Base-by-base conservation (phyloP, 148 eudicot species). In the Drosera capensis region DNA sequence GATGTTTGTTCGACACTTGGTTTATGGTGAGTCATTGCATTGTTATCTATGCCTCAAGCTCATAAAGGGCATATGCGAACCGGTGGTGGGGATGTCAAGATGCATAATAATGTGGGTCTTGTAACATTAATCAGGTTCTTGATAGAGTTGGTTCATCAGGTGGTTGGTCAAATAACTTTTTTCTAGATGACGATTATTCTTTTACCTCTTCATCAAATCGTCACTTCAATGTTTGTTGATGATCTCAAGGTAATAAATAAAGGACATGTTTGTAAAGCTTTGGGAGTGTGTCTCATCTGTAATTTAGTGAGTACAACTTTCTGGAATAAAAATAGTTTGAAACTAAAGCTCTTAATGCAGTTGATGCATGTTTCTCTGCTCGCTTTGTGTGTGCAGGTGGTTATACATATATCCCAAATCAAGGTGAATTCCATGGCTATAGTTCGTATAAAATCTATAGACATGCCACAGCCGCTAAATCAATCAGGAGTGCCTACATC, bases 351-450 rank as follows among this genome's bases (percentile, higher is more conserved):
- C 30, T 14, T 22, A 34, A 11, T 14, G 20, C 25, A 20, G 38
- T 9, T 49, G 15, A 21, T 21, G 15, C 6, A 51, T 39, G 4
- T 31, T 9, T n/a, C 64, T 40, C 19, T 52, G n/a, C n/a, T 19
- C 44, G n/a, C 41, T 64, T 59, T 55, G 36, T 64, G 36, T 37
- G 56, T 71, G 70, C 81, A 88, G 97, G 53, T 74, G 58, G 68
- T 88, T 58, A 49, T 78, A 48, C 77, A 83, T 43, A 78, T 80
- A 20, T 72, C 86, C 54, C 90, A 80, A 67, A 72, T 88, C 34
- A 73, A 63, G 55, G 66, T 78, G 50, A 88, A 88, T 54, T 78
- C 87, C 43, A 88, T 88, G 81, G 97, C 94, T 37, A 54, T 88
- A 65, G 94, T 78, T 34, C 92, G 81, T 48, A 54, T 88, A 56